Conservation (phyloP, 2,329 filamentous ascomycete species). For the Elsinoe fawcettii region DNA sequence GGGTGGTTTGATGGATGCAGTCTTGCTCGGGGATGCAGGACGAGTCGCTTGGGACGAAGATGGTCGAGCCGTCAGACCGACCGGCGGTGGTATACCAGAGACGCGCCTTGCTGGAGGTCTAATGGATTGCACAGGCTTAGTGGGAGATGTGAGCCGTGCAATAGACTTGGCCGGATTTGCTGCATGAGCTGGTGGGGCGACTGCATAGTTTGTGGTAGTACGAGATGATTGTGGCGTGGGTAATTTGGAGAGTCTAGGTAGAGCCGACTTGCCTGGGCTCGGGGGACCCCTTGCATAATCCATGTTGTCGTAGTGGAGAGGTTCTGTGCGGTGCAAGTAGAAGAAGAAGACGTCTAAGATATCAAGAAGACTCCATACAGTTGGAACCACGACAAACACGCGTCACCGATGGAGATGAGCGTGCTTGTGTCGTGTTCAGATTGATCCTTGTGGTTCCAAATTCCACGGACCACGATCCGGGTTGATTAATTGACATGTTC, state of each 20-base stretch:
- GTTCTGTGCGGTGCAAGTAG: neutral
- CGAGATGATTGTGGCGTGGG: conserved; percentile 39
- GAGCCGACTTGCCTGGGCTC: conserved; percentile 21
- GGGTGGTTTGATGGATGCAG: conserved; percentile 22
- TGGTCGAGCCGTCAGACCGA: neutral
- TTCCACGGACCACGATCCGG: conserved; percentile 4
- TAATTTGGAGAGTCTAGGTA: conserved; percentile 48
- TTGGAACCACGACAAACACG: conserved; percentile 1
- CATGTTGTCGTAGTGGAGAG: conserved; percentile 23
- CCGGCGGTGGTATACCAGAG: conserved; percentile 5
- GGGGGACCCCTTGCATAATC: conserved; percentile 25
- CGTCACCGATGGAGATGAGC: conserved; percentile 12
- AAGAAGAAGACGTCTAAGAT: conserved; percentile 2
- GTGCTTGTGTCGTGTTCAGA: conserved; percentile 11
- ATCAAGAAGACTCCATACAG: conserved; percentile 2
- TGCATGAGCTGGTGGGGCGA: conserved; percentile 8
- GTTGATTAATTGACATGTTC: neutral
- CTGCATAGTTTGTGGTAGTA: conserved; percentile 23
- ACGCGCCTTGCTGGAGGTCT: conserved; percentile 12
- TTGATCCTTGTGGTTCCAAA: neutral
- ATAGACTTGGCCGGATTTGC: conserved; percentile 1
- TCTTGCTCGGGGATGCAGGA: conserved; percentile 23
- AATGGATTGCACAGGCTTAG: conserved; percentile 2
- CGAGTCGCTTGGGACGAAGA: conserved; percentile 7
- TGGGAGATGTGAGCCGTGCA: conserved; percentile 16